A percentile compares a stretch with the other conserved stretches of the same genome.
These are phyloP conservation scores for Hypoxylon lienhwacheense DNA, from an alignment of 495 filamentous ascomycete genomes.

Conservation along the genomic window DNA sequence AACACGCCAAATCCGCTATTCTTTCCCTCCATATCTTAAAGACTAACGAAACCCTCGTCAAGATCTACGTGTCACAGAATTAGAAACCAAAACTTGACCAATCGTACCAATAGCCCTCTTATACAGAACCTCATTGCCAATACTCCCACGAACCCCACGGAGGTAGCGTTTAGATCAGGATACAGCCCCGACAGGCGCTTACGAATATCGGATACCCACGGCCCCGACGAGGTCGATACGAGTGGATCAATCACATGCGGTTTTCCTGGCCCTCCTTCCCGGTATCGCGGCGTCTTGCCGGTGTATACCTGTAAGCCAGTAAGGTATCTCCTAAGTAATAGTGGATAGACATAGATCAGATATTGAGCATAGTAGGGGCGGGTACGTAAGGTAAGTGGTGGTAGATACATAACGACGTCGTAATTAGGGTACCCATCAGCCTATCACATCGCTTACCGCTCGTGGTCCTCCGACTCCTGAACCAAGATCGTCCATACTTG, in stretches of 20 bases:
- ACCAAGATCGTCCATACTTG: slow-evolving; percentile 17
- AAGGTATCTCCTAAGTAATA: slow-evolving; percentile 19
- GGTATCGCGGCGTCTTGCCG: slow-evolving; percentile 13
- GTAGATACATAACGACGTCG: slow-evolving; percentile 9
- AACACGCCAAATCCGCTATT: too few species aligned
- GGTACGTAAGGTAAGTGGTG: slow-evolving; percentile 15
- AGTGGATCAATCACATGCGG: slow-evolving; percentile 23
- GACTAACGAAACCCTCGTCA: too few species aligned
- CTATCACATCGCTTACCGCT: slow-evolving; percentile 19
- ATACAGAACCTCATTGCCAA: too few species aligned
- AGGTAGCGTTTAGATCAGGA: slow-evolving; percentile 14
- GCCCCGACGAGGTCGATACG: slow-evolving; percentile 11
- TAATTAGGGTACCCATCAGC: slow-evolving; percentile 11
- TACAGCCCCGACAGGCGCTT: slow-evolving; percentile 21
- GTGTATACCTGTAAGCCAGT: slow-evolving; percentile 14
- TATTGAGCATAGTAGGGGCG: slow-evolving; percentile 9
- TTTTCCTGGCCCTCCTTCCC: slow-evolving; percentile 1
- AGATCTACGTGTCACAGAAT: too few species aligned
- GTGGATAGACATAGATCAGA: too few species aligned
- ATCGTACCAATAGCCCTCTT: neutral
- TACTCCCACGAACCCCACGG: slow-evolving; percentile 12
- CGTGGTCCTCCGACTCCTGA: slow-evolving; percentile 13
- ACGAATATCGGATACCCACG: slow-evolving; percentile 22
- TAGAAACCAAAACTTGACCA: too few species aligned
- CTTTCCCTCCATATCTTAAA: too few species aligned